Evolutionary conservation across 2,329 filamentous ascomycete genomes (phyloP), one percentile per base, ranked within the genome.

Genomic region (Penicillium sp.): DNA sequence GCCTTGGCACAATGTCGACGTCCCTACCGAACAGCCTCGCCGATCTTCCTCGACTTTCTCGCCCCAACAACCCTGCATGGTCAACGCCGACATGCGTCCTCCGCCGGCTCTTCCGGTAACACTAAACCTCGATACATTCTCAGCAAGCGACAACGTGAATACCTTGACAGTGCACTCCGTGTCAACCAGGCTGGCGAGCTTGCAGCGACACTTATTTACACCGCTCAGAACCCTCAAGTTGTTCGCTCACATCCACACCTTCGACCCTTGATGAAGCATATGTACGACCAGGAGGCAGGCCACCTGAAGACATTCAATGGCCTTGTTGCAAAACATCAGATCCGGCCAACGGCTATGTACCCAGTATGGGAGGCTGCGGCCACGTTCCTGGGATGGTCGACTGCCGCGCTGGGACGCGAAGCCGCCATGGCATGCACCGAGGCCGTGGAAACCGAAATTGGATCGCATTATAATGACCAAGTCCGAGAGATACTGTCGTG

Each of bases 341-440:
- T 98, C 36, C 86, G 93, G 0, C 93, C 93, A 0, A 96, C 93
- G 0, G 87, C 85, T 9, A 84, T 98, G 72, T 94, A 94, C 59
- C 93, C 93, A 0, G 49, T 96, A 2, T 98, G 93, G 93, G 80
- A 84, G 29, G 74, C 81, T 6, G 80, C 90, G 8, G 87, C 93
- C 1, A 84, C 85, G 0, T 80, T 84, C 0, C 69, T 98, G 6
- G 93, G 93, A 13, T 96, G 93, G 89, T 78, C 80, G 4, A 98
- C 93, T 0, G 93, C 86, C 0, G 70, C 93, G 28, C 77, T 98
- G 76, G 90, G 93, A 1, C 80, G 88, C 33, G 89, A 97, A 69
- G 90, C 91, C 2, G 91, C 93, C 23, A 98, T 98, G 93, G 93
- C 93, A 9, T 98, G 93, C 64, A 97, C 93, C 1, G 93, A 98